Conservation (phyloP, 345 rosid species). For the Eucalyptus sp. region DNA sequence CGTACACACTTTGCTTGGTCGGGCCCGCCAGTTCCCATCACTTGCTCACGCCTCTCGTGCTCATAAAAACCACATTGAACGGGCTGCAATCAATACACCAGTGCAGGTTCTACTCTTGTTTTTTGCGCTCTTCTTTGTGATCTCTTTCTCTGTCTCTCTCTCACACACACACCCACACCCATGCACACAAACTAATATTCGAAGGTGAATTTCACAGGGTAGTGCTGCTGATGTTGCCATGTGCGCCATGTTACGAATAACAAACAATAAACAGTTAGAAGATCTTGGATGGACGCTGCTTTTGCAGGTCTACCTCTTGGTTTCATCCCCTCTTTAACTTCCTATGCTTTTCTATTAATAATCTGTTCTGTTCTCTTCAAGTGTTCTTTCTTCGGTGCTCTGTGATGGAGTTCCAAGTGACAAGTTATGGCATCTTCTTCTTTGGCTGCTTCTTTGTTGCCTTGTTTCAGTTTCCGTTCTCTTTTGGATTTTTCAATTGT, state of each 20-base stretch:
- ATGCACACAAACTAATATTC: not conserved
- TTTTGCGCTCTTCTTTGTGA: not conserved
- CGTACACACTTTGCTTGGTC: constrained; percentile 71
- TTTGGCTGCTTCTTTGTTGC: not conserved
- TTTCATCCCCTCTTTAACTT: not conserved
- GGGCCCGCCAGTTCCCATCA: constrained; percentile 63
- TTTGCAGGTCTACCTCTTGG: constrained; percentile 49
- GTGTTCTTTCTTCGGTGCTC: not conserved
- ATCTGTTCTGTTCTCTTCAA: not conserved
- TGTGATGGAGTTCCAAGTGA: not conserved
- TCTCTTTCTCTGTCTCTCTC: not conserved
- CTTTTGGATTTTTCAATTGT: not conserved
- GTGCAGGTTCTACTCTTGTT: constrained; percentile 55
- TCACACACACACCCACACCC: not conserved
- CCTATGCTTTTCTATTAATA: not conserved
- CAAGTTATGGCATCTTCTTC: not conserved
- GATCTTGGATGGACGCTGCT: constrained; percentile 89
- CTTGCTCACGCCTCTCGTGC: constrained; percentile 15
- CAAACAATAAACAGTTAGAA: constrained; percentile 37
- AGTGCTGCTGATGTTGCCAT: constrained; percentile 99
- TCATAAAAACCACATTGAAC: constrained; percentile 50
- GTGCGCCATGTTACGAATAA: constrained; percentile 91
- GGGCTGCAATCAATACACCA: constrained; percentile 95
- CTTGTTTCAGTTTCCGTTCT: not conserved
- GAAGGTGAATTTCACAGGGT: constrained; percentile 38